phyloP scores from a whole-genome alignment of 2,329 filamentous ascomycete genomes.

The Coniochaeta hoffmannii region DNA sequence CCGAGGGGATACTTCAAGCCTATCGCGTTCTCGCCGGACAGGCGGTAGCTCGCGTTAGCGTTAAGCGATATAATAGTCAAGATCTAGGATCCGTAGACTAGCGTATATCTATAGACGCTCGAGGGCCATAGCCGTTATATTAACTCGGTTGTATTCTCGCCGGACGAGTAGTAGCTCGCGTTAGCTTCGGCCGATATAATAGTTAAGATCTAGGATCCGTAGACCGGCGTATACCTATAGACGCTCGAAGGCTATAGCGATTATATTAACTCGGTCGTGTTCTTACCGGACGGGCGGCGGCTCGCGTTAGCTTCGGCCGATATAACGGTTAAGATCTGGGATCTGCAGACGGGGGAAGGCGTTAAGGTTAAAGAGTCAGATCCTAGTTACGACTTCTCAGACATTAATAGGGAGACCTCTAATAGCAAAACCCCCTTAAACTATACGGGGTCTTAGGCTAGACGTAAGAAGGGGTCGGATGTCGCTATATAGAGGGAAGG shows the following conservation, averaged over 20 bases:
- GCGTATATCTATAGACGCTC: constrained; percentile 6
- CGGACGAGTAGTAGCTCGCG: constrained; percentile 5
- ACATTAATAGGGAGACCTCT: too few species aligned
- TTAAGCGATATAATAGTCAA: constrained; percentile 4
- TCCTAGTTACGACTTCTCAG: too few species aligned
- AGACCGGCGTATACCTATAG: constrained; percentile 7
- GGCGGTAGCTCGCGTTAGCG: constrained; percentile 4
- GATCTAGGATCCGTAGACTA: constrained; percentile 9
- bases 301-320: constrained; percentile 9
- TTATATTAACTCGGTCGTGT: constrained; percentile 8
- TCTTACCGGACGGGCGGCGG: constrained; percentile 12
- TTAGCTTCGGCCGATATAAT: constrained; percentile 5
- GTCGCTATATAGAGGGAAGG: too few species aligned
- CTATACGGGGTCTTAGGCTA: too few species aligned
- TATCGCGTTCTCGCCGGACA: constrained; percentile 8
- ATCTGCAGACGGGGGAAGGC: not conserved
- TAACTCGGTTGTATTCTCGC: constrained; percentile 7
- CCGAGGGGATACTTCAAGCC: constrained; percentile 1
- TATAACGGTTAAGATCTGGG: not conserved
- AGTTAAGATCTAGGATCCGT: constrained; percentile 9
- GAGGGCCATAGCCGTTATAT: constrained; percentile 7
- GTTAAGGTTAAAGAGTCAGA: too few species aligned
- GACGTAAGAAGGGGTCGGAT: too few species aligned
- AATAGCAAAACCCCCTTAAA: too few species aligned
- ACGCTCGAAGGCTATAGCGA: constrained; percentile 11